Conservation (phyloP, 2,329 filamentous ascomycete species). For the Emmonsiellopsis sp. region DNA sequence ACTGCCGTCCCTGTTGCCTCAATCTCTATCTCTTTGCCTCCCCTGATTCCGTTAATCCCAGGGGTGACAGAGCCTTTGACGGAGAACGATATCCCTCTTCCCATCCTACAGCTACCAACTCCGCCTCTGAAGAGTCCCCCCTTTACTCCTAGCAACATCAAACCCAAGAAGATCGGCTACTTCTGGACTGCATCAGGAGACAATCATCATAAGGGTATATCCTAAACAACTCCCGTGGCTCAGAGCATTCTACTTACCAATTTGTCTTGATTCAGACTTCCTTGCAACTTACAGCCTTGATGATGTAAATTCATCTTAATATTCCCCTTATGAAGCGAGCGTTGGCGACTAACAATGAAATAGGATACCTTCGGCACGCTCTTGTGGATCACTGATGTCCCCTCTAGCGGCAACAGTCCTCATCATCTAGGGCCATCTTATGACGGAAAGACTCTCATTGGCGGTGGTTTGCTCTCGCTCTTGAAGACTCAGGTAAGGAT, state of each 20-base stretch:
- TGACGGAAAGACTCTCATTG: slow-evolving; percentile 49
- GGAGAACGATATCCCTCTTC: slow-evolving; percentile 43
- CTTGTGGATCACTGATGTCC: slow-evolving; percentile 49
- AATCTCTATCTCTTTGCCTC: slow-evolving; percentile 35
- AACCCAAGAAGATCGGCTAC: slow-evolving; percentile 57
- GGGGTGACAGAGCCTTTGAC: slow-evolving; percentile 50
- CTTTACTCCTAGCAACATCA: slow-evolving; percentile 45
- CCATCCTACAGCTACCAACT: slow-evolving; percentile 51
- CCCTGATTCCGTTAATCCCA: slow-evolving; percentile 49
- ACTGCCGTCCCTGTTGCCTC: not conserved
- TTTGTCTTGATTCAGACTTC: slow-evolving; percentile 33
- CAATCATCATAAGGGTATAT: slow-evolving; percentile 43
- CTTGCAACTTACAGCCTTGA: slow-evolving; percentile 50
- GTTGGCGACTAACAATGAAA: slow-evolving; percentile 3
- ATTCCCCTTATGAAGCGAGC: not conserved
- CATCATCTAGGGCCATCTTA: slow-evolving; percentile 48
- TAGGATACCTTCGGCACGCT: slow-evolving; percentile 53
- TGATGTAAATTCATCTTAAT: slow-evolving; percentile 34
- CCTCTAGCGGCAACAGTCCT: slow-evolving; percentile 50
- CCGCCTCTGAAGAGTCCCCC: slow-evolving; percentile 47
- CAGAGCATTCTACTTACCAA: not conserved
- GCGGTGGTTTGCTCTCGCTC: slow-evolving; percentile 49
- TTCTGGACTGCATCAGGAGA: slow-evolving; percentile 55
- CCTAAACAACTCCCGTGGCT: not conserved
- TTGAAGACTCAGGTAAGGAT: slow-evolving; percentile 42